Evolutionary conservation across 1,139 yeast genomes (phyloP).

Genomic region (Yamadazyma sp.): DNA sequence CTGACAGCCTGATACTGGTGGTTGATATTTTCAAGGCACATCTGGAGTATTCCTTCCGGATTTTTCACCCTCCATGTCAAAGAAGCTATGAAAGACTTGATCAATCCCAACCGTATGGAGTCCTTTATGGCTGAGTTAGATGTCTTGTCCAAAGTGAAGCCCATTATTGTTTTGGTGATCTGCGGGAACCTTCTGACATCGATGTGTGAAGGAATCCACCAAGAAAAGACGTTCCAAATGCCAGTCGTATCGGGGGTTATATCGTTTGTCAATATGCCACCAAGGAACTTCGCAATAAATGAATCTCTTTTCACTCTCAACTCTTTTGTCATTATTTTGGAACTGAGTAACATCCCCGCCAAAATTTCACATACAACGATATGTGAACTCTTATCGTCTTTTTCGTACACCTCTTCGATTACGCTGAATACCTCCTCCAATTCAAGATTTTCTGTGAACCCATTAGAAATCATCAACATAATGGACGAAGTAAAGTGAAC

Average conservation of each 20-base stretch:
- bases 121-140: conserved; percentile 69
- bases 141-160: conserved; percentile 48
- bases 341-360: conserved; percentile 55
- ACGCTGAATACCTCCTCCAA: conserved; percentile 51
- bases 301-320: conserved; percentile 41
- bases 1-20: conserved; percentile 81
- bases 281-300: conserved; percentile 45
- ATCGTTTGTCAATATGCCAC: conserved; percentile 52
- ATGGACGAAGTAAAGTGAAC: conserved; percentile 53
- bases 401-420: conserved; percentile 51
- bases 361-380: conserved; percentile 62
- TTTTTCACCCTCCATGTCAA: conserved; percentile 60
- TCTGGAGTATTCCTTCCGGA: conserved; percentile 46
- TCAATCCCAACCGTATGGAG: conserved; percentile 59
- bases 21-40: conserved; percentile 48
- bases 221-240: conserved; percentile 76
- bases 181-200: conserved; percentile 69
- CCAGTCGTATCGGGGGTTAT: conserved; percentile 74
- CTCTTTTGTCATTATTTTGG: conserved; percentile 34
- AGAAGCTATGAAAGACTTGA: conserved; percentile 55
- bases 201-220: conserved; percentile 69
- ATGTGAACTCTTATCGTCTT: conserved; percentile 65
- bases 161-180: conserved; percentile 46
- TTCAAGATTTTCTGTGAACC: conserved; percentile 30
- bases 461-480: conserved; percentile 45